These are phyloP conservation scores for Rhodamnia rubescens DNA, from an alignment of 345 rosid species.

Conservation along the genomic window DNA sequence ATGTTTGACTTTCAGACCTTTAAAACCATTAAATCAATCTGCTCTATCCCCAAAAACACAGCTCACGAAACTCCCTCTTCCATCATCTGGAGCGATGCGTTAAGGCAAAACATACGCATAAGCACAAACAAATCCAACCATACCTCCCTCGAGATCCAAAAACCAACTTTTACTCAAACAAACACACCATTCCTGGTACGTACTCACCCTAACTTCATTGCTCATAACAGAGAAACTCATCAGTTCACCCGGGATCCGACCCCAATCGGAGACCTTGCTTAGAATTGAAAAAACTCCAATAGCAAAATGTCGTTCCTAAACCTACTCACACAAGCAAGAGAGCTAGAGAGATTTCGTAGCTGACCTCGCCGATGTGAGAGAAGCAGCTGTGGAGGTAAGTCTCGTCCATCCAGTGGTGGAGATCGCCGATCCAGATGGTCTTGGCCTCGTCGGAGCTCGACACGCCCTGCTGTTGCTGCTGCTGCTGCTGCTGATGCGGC, in stretches of 20 bases:
- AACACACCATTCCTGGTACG: background rate
- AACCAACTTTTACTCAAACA: background rate
- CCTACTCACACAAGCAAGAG: background rate
- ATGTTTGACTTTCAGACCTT: background rate
- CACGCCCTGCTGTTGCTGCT: slow-evolving; percentile 25
- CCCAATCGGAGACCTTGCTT: background rate
- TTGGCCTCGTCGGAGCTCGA: slow-evolving; percentile 45
- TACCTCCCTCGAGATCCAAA: background rate
- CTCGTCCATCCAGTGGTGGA: slow-evolving; percentile 82
- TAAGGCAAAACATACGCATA: background rate
- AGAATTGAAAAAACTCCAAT: background rate
- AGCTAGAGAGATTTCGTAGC: background rate
- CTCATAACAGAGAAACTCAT: background rate
- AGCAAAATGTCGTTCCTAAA: background rate
- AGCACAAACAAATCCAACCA: background rate
- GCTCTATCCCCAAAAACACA: background rate
- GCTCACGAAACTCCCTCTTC: background rate
- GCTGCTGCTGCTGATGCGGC: slow-evolving; percentile 14
- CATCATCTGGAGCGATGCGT: background rate
- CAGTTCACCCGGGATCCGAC: background rate
- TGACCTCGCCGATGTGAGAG: slow-evolving; percentile 67
- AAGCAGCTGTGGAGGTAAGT: slow-evolving; percentile 65
- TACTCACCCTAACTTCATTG: background rate
- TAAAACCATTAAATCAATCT: background rate
- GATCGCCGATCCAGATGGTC: slow-evolving; percentile 76